Conservation (phyloP, 768 basidiomycete genomes). For the Tubosaeta sp. region DNA sequence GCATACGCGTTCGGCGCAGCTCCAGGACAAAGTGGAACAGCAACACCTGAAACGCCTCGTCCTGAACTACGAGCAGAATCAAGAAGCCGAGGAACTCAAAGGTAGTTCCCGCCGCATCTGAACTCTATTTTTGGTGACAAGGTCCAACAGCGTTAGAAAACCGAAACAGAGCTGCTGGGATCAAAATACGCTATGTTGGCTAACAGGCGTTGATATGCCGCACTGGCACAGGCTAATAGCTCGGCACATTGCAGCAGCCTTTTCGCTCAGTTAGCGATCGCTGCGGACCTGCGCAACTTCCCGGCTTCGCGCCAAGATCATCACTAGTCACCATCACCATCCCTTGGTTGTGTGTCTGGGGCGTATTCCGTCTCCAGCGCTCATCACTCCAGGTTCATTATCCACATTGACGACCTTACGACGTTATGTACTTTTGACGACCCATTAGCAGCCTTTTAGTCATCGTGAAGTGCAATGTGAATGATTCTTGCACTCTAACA, state of each 20-base stretch:
- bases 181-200: conserved; percentile 77
- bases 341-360: conserved; percentile 14
- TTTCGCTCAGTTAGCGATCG: conserved; percentile 21
- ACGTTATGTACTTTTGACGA: conserved; percentile 27
- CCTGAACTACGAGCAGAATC: conserved; percentile 84
- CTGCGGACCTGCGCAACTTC: conserved; percentile 19
- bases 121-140: background rate
- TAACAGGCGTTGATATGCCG: conserved; percentile 31
- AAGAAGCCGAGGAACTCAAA: conserved; percentile 80
- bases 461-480: conserved; percentile 5
- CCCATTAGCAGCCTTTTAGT: conserved; percentile 6
- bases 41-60: conserved; percentile 96
- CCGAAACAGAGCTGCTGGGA: conserved; percentile 59
- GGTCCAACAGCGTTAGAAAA: conserved; percentile 54
- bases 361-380: conserved; percentile 8
- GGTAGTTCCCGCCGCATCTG: conserved; percentile 36
- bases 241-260: conserved; percentile 18
- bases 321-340: conserved; percentile 5
- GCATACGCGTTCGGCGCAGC: conserved; percentile 86
- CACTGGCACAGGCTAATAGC: conserved; percentile 13
- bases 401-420: conserved; percentile 20
- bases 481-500: conserved; percentile 10
- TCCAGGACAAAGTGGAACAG: conserved; percentile 94
- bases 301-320: conserved; percentile 20
- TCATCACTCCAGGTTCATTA: conserved; percentile 12